Conservation (phyloP, 2,329 filamentous ascomycete species). For the Teratosphaeria viscida region DNA sequence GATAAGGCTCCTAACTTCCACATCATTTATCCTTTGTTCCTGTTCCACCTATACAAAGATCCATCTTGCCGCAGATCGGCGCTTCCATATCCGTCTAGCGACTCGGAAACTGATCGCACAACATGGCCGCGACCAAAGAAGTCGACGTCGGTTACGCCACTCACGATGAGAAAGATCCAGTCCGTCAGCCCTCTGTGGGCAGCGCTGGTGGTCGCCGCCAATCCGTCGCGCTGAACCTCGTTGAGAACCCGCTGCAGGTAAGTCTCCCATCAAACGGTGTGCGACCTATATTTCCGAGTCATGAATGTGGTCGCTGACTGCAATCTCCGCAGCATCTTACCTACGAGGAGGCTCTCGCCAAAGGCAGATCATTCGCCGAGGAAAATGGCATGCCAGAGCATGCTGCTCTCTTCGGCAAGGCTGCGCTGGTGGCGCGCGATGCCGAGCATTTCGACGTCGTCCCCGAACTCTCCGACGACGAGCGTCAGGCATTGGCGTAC, state of each 20-base stretch:
- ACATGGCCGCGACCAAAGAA: constrained; percentile 5
- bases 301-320: constrained; percentile 5
- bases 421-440: constrained; percentile 42
- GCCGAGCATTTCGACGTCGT: constrained; percentile 41
- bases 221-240: constrained; percentile 37
- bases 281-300: background rate
- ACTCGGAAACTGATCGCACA: background rate
- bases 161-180: constrained; percentile 7
- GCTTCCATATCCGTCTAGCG: background rate
- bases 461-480: constrained; percentile 34
- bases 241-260: constrained; percentile 38
- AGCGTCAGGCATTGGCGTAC: constrained; percentile 31
- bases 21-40: background rate
- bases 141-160: constrained; percentile 5
- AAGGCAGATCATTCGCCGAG: constrained; percentile 27
- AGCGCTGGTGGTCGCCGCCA: constrained; percentile 21
- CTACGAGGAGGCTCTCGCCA: constrained; percentile 20
- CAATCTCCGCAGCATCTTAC: constrained; percentile 21
- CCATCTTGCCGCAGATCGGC: background rate
- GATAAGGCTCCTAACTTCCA: background rate
- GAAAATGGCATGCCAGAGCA: constrained; percentile 27
- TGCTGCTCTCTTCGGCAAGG: constrained; percentile 33
- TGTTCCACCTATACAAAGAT: background rate
- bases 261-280: constrained; percentile 6
- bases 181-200: background rate